Percentiles rank a stretch among this genome's conserved stretches.
These are phyloP conservation scores for Xylaria arbuscula DNA, from an alignment of 2,329 filamentous ascomycete genomes.

Conservation along the genomic window DNA sequence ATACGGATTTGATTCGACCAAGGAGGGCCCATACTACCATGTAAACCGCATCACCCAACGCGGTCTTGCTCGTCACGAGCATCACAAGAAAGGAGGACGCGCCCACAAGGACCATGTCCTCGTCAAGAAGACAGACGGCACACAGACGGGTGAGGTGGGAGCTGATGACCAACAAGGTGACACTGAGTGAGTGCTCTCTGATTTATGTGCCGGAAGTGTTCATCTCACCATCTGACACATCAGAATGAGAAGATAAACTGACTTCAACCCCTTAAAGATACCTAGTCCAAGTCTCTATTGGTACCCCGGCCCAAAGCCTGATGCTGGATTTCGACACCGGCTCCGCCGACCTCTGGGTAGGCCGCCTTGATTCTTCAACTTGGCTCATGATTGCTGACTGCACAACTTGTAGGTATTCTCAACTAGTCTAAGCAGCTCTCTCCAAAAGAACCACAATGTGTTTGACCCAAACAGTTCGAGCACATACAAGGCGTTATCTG, in stretches of 20 bases:
- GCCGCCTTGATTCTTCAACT: neutral
- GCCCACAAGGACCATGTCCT: slow-evolving; percentile 59
- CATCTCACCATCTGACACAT: neutral
- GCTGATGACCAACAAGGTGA: slow-evolving; percentile 76
- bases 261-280: slow-evolving; percentile 62
- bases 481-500: slow-evolving; percentile 64
- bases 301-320: slow-evolving; percentile 71
- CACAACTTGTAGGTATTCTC: slow-evolving; percentile 61
- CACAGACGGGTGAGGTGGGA: slow-evolving; percentile 59
- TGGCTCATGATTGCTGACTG: slow-evolving; percentile 1
- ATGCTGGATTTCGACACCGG: slow-evolving; percentile 77
- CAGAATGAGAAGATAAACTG: slow-evolving; percentile 5
- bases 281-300: slow-evolving; percentile 71
- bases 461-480: slow-evolving; percentile 71
- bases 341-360: slow-evolving; percentile 73
- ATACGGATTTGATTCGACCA: slow-evolving; percentile 71
- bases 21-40: slow-evolving; percentile 70
- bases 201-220: neutral
- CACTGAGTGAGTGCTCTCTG: slow-evolving; percentile 52
- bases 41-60: slow-evolving; percentile 61
- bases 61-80: slow-evolving; percentile 55
- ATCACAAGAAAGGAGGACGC: slow-evolving; percentile 53
- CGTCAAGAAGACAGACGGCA: slow-evolving; percentile 55
- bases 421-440: slow-evolving; percentile 57
- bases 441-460: slow-evolving; percentile 60